Percentiles rank a stretch among this genome's conserved stretches.
phyloP scores from a whole-genome alignment of 148 eudicot species.

The Nepenthes mirabilis region DNA sequence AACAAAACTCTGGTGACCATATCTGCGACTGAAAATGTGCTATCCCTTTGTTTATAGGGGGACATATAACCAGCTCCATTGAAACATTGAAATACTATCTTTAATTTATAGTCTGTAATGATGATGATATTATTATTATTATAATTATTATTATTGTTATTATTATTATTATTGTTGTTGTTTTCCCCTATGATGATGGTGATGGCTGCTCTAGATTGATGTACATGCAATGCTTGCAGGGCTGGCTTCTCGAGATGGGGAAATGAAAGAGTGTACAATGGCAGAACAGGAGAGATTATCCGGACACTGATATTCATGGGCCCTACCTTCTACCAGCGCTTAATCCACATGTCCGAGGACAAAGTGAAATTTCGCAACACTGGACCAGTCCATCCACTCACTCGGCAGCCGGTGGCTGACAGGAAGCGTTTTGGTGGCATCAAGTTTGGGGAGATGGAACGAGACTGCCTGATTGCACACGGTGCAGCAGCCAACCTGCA shows the following conservation, averaged over 20 bases:
- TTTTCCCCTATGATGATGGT: too few species aligned
- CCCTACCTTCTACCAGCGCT: constrained; percentile 80
- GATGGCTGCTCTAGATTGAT: background rate
- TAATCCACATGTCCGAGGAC: constrained; percentile 90
- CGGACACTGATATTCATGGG: constrained; percentile 75
- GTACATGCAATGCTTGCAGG: constrained; percentile 29
- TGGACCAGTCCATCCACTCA: constrained; percentile 88
- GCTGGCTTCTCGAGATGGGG: constrained; percentile 94
- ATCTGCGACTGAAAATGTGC: too few species aligned
- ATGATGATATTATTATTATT: too few species aligned
- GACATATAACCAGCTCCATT: too few species aligned
- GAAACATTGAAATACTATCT: too few species aligned
- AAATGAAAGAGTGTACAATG: constrained; percentile 69
- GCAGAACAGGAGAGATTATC: constrained; percentile 73
- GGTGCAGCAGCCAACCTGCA: constrained; percentile 90
- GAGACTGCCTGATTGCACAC: constrained; percentile 90
- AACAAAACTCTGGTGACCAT: too few species aligned
- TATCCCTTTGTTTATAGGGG: too few species aligned
- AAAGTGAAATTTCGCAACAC: constrained; percentile 94
- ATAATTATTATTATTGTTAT: too few species aligned
- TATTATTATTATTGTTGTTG: too few species aligned
- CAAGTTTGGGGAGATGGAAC: constrained; percentile 93
- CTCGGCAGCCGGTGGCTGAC: constrained; percentile 92
- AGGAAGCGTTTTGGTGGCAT: constrained; percentile 93
- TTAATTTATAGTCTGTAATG: too few species aligned